Percentiles rank a stretch among this genome's conserved stretches.
phyloP scores from a whole-genome alignment of 2,329 filamentous ascomycete genomes.

The Capronia epimyces region DNA sequence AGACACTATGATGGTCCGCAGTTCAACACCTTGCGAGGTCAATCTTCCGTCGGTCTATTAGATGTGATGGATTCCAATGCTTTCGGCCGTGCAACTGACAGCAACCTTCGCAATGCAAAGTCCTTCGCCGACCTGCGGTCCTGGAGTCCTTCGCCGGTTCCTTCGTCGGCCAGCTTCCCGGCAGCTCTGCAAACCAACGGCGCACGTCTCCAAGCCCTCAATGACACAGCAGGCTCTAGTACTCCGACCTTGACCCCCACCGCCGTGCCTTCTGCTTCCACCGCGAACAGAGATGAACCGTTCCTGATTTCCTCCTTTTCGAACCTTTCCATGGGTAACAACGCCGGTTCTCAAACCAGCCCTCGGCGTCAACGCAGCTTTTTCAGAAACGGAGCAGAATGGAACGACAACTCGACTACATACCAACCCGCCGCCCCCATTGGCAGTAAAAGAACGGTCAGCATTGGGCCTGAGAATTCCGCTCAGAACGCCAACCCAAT shows the following conservation, averaged over 20 bases:
- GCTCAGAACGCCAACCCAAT: constrained; percentile 52
- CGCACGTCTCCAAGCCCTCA: constrained; percentile 56
- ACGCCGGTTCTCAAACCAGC: constrained; percentile 38
- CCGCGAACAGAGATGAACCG: constrained; percentile 50
- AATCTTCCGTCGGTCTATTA: constrained; percentile 75
- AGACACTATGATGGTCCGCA: constrained; percentile 66
- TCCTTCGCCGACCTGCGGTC: constrained; percentile 94
- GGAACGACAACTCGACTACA: constrained; percentile 24
- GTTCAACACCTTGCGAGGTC: constrained; percentile 59
- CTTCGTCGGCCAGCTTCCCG: constrained; percentile 82
- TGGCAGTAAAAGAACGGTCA: constrained; percentile 59
- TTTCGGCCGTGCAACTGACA: constrained; percentile 57
- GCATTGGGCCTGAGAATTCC: constrained; percentile 53
- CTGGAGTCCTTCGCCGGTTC: constrained; percentile 88
- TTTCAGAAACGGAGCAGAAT: constrained; percentile 25
- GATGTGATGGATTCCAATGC: constrained; percentile 72
- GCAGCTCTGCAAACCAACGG: constrained; percentile 60
- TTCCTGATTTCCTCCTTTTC: constrained; percentile 60
- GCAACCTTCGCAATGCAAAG: constrained; percentile 83
- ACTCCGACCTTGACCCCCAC: constrained; percentile 63
- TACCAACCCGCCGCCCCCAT: constrained; percentile 50
- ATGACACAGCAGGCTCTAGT: constrained; percentile 53
- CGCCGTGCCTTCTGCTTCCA: constrained; percentile 45
- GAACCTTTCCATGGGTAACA: constrained; percentile 52
- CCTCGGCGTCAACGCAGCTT: constrained; percentile 31